Base-by-base conservation (phyloP, 352 stramenopile genomes). In the Phytophthora chlamydospora region DNA sequence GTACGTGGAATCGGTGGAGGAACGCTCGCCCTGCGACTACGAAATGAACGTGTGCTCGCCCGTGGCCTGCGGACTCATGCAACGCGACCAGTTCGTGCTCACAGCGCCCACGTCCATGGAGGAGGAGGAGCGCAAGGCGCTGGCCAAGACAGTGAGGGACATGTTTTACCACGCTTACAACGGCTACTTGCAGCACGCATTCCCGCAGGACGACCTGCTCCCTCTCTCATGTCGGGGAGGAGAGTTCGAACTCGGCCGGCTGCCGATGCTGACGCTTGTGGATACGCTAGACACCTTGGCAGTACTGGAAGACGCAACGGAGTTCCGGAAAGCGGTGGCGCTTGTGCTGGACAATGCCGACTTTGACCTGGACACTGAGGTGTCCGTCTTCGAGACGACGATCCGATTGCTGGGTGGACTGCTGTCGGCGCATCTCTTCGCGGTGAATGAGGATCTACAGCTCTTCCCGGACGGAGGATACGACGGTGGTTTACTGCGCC, bases 351-450 rank as follows among this genome's bases (percentile, higher is more conserved):
- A 66, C 38, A 75, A 76, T 34, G 69, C 81, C 0, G 53, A 78
- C 34, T 98, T 98, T 58, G 70, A 97, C 41, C 53, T 95, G 16
- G 86, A 98, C 62, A 89, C 86, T 1, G 88, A 91, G 33, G 92
- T 98, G 9, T 97, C 86, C 31, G 83, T 98, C 11, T 98, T 98
- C 61, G 94, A 98, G 64, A 97, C 90, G 7, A 98, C 87, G 17
- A 98, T 98, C 63, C 89, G 94, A 34, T 73, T 95, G 43, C 75
- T 98, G 2, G 94, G 94, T 17, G 94, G 94, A 1, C 60, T 98
- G 24, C 65, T 98, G 13, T 97, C 92, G 6, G 85, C 92, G 16
- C 93, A 98, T 60, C 66, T 96, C 5, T 87, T 97, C 33, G 83
- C 88, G 0, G 36, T 80, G 11, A 80, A 97, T 58, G 43, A 63